Evolutionary conservation across 192 early-diverging fungal genomes (phyloP), one percentile per base, ranked within the genome.

Genomic region (Entomortierella chlamydospora): DNA sequence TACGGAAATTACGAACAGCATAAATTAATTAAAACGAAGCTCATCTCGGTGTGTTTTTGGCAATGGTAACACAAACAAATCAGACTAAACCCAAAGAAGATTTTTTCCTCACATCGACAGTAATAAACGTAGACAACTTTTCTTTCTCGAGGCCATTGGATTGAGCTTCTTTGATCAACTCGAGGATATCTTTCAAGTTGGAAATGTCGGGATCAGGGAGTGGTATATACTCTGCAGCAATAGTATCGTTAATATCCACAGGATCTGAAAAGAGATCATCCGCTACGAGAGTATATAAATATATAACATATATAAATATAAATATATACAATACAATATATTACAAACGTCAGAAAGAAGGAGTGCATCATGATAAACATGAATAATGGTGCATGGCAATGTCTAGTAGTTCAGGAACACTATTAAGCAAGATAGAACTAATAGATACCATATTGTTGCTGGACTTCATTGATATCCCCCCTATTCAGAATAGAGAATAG

Each of bases 121-220:
- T 61, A 18, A 98, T 85, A 55, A 85, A 86, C 0, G 83, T 11
- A 15, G 82, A 82, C 26, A 95, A 60, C 20, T 84, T 81, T 43
- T 93, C 94, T 39, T 91, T 86, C 53, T 87, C 87, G 53, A 78
- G 81, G 11, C 84, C 42, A 25, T 84, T 85, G 23, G 84, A 73
- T 11, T 81, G 81, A 4, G 86, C 86, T 26, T 84, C 82, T 49
- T 65, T 72, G 25, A 98, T 69, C 8, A 87, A 70, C 17, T 82
- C 78, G 45, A 91, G 90, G 57, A 97, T 93, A 22, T 93, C 88
- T 25, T 68, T 70, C 6, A 97, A 71, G 72, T 92, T 90, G 0
- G 82, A 78, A 58, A 93, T 61, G 20, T 89, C 82, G 28, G 94
- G 95, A 34, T 61, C 68, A 13, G 97, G 95, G 60, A 91, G 72